Conservation (phyloP, 116 monocot genomes). For the Iris pallida region DNA sequence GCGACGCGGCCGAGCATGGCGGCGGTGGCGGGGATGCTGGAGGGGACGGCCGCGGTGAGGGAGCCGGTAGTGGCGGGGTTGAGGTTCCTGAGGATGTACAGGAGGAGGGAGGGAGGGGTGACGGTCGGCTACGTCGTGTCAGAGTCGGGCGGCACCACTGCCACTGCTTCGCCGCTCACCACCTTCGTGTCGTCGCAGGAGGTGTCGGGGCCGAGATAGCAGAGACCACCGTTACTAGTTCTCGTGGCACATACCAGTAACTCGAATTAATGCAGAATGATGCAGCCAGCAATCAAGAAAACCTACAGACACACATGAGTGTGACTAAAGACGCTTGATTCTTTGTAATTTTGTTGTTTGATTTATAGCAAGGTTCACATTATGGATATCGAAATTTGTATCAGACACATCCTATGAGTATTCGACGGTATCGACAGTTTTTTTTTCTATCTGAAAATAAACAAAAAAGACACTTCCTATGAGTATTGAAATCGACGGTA, state of each 20-base stretch:
- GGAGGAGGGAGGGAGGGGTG: constrained; percentile 20
- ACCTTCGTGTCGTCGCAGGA: constrained; percentile 42
- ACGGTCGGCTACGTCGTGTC: neutral
- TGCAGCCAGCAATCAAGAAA: too few relatives aligned
- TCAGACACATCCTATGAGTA: too few relatives aligned
- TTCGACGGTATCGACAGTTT: too few relatives aligned
- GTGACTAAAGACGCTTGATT: too few relatives aligned
- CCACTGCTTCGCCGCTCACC: constrained; percentile 4
- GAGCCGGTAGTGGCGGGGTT: constrained; percentile 56
- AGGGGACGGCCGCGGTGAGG: constrained; percentile 41
- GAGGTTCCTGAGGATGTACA: constrained; percentile 67
- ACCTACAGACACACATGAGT: too few relatives aligned
- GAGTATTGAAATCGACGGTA: too few relatives aligned
- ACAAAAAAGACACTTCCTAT: too few relatives aligned
- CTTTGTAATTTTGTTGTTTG: too few relatives aligned
- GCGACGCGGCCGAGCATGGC: constrained; percentile 60
- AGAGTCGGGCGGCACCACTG: constrained; percentile 1
- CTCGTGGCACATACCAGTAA: neutral
- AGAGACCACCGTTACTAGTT: neutral
- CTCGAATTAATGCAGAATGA: too few relatives aligned
- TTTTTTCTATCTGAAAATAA: too few relatives aligned
- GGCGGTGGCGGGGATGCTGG: constrained; percentile 68
- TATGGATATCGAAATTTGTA: too few relatives aligned
- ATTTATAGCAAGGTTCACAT: too few relatives aligned
- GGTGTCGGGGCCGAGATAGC: constrained; percentile 67